phyloP scores from a whole-genome alignment of 208 protist genomes.

The Phytomonas serpens region DNA sequence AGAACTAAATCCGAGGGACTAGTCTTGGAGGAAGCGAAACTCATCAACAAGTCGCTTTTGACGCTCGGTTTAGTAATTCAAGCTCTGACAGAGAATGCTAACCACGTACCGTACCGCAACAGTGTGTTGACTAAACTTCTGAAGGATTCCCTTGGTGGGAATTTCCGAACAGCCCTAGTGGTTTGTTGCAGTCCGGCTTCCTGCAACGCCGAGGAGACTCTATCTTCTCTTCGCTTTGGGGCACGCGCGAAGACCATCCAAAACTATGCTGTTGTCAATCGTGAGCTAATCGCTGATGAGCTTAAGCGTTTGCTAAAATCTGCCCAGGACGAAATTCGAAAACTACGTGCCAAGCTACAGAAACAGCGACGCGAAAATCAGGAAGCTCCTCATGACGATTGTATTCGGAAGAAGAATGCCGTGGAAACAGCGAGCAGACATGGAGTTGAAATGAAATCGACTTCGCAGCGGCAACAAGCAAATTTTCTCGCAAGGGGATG shows the following conservation, averaged over 20 bases:
- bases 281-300: slow-evolving; percentile 62
- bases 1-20: slow-evolving; percentile 77
- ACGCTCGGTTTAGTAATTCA: slow-evolving; percentile 83
- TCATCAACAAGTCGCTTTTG: slow-evolving; percentile 89
- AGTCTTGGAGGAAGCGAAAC: slow-evolving; percentile 88
- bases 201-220: slow-evolving; percentile 78
- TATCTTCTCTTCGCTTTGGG: slow-evolving; percentile 87
- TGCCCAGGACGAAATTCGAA: slow-evolving; percentile 56
- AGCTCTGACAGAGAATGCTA: slow-evolving; percentile 51
- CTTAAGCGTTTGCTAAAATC: slow-evolving; percentile 64
- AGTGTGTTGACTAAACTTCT: slow-evolving; percentile 84
- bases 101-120: slow-evolving; percentile 82
- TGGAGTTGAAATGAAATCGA: slow-evolving; percentile 2
- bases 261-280: slow-evolving; percentile 78
- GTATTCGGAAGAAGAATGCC: neutral
- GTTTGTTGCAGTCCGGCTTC: slow-evolving; percentile 77
- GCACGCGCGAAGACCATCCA: slow-evolving; percentile 75
- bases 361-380: slow-evolving; percentile 7
- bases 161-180: slow-evolving; percentile 84
- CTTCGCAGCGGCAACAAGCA: neutral
- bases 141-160: slow-evolving; percentile 85
- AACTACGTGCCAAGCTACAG: slow-evolving; percentile 22
- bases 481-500: neutral
- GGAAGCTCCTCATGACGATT: neutral
- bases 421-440: neutral